Conservation (phyloP, 768 basidiomycete species). For the Kondoa subrosea region DNA sequence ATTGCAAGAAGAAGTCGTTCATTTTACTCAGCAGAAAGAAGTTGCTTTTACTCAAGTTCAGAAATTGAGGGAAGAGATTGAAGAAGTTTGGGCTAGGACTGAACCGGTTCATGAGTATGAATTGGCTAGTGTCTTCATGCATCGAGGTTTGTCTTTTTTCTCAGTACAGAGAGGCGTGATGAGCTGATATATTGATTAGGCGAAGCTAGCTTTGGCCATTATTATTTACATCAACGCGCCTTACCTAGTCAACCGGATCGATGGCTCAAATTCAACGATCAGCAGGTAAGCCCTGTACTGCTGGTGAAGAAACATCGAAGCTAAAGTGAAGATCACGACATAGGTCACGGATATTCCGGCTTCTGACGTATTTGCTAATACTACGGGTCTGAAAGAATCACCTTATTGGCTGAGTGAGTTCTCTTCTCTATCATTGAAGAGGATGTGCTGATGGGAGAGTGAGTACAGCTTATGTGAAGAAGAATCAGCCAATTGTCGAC, state of each 20-base stretch:
- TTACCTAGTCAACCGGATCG: constrained; percentile 16
- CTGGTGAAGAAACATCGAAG: background rate
- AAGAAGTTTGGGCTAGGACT: constrained; percentile 12
- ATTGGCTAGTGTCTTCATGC: constrained; percentile 21
- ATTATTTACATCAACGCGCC: constrained; percentile 17
- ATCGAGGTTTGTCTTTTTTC: constrained; percentile 16
- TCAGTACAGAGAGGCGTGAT: background rate
- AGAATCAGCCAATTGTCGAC: background rate
- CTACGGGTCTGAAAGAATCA: constrained; percentile 14
- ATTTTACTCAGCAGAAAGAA: constrained; percentile 7
- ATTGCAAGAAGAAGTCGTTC: constrained; percentile 6
- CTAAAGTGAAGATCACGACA: background rate
- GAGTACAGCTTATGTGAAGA: background rate
- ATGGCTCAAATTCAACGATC: constrained; percentile 23
- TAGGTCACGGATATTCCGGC: constrained; percentile 18
- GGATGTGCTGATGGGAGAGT: too few relatives aligned
- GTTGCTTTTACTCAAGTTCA: background rate
- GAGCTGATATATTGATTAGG: background rate
- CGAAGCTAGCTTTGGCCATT: constrained; percentile 8
- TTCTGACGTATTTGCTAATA: constrained; percentile 17
- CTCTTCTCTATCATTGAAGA: background rate
- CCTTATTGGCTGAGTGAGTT: constrained; percentile 18
- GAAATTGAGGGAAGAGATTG: constrained; percentile 9
- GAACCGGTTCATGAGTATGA: constrained; percentile 17
- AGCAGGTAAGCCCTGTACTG: constrained; percentile 11